Percentiles rank a stretch among this genome's conserved stretches.
These are phyloP conservation scores for Canna indica DNA, from an alignment of 176 grass and related monocot genomes.

Conservation along the genomic window DNA sequence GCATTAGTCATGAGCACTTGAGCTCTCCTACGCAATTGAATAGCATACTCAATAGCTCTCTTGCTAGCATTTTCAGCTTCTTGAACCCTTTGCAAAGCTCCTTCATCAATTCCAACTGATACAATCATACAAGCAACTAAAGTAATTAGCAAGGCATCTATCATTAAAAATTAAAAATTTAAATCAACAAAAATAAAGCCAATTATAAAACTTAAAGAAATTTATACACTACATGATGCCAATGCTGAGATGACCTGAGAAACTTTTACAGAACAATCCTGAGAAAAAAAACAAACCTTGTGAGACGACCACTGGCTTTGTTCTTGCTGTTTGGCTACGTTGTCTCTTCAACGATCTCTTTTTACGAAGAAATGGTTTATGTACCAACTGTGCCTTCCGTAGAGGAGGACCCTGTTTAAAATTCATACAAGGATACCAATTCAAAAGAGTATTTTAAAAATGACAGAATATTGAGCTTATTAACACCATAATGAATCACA, in stretches of 20 bases:
- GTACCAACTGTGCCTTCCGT: slow-evolving; percentile 34
- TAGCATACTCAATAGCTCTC: slow-evolving; percentile 31
- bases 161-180: neutral
- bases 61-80: slow-evolving; percentile 50
- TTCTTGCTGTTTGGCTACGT: slow-evolving; percentile 42
- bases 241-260: too few species aligned
- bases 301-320: slow-evolving; percentile 38
- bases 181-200: neutral
- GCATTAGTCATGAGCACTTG: slow-evolving; percentile 48
- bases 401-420: slow-evolving; percentile 29
- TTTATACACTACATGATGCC: too few species aligned
- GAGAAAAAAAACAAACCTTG: slow-evolving; percentile 36
- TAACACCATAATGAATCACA: too few species aligned
- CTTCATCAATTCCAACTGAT: slow-evolving; percentile 39
- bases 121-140: too few species aligned
- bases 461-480: too few species aligned
- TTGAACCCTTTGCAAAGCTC: slow-evolving; percentile 43
- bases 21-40: slow-evolving; percentile 37
- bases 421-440: neutral
- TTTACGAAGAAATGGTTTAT: slow-evolving; percentile 56
- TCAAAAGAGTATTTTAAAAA: neutral
- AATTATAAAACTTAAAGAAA: neutral
- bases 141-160: neutral
- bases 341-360: slow-evolving; percentile 81
- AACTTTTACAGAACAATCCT: neutral